These are phyloP conservation scores for Zasmidium angulare DNA, from an alignment of 2,329 filamentous ascomycete genomes.

Conservation along the genomic window DNA sequence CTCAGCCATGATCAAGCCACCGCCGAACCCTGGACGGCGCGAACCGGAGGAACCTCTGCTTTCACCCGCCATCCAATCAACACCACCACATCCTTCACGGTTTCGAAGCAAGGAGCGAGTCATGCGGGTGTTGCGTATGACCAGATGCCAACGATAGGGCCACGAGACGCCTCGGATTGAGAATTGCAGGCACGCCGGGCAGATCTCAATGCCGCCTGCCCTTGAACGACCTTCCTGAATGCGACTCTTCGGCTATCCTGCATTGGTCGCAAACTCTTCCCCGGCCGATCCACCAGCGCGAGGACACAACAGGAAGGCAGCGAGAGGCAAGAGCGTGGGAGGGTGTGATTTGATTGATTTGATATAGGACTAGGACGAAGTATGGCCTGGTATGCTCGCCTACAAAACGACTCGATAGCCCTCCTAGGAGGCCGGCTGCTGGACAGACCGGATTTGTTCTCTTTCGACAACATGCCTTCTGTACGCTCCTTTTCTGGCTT, in stretches of 20 bases:
- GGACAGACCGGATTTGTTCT: slow-evolving; percentile 1
- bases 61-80: slow-evolving; percentile 1
- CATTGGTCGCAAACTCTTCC: slow-evolving; percentile 6
- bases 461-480: slow-evolving; percentile 31
- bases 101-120: not conserved
- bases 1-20: not conserved
- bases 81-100: not conserved
- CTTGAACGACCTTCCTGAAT: slow-evolving; percentile 7
- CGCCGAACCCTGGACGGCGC: not conserved
- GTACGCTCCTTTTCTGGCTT: slow-evolving; percentile 26
- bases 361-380: not conserved
- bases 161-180: slow-evolving; percentile 1
- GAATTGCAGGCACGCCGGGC: not conserved
- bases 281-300: slow-evolving; percentile 5
- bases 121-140: not conserved
- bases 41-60: not conserved
- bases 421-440: no score
- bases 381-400: slow-evolving; percentile 11
- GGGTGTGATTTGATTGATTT: no score
- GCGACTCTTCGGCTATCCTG: slow-evolving; percentile 7
- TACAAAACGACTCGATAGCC: slow-evolving; percentile 9
- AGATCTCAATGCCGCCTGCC: slow-evolving; percentile 8
- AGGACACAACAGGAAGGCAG: slow-evolving; percentile 6
- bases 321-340: no score
- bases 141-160: not conserved